These are phyloP conservation scores for Linaria vulgaris DNA, from an alignment of 257 asterid species.

Conservation along the genomic window DNA sequence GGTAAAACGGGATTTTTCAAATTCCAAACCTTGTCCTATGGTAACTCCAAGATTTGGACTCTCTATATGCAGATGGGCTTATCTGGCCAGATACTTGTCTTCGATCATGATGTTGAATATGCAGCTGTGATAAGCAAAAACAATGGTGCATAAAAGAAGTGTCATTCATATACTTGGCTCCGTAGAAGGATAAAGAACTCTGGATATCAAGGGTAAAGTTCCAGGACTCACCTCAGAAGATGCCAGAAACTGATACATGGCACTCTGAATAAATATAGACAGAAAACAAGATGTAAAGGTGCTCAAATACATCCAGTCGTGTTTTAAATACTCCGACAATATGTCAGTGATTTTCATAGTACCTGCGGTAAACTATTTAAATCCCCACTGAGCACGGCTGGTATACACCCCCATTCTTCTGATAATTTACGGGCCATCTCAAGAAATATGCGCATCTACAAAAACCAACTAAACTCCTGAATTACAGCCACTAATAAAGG, in stretches of 20 bases:
- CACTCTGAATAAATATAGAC: slow-evolving; percentile 60
- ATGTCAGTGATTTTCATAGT: slow-evolving; percentile 17
- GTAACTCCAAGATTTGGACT: slow-evolving; percentile 25
- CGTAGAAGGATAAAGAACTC: slow-evolving; percentile 14
- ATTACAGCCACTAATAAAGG: not conserved
- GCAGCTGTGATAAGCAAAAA: slow-evolving; percentile 47
- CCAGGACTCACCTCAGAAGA: slow-evolving; percentile 62
- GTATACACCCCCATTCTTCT: slow-evolving; percentile 76
- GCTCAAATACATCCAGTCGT: not conserved
- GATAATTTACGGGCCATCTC: slow-evolving; percentile 76
- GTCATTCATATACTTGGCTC: slow-evolving; percentile 4
- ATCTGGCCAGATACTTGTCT: slow-evolving; percentile 70
- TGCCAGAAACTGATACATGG: slow-evolving; percentile 71
- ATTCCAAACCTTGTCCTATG: slow-evolving; percentile 41
- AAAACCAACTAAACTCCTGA: slow-evolving; percentile 27
- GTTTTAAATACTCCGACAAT: not conserved
- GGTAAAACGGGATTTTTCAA: slow-evolving; percentile 10
- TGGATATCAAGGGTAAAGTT: slow-evolving; percentile 17
- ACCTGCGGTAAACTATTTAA: slow-evolving; percentile 80
- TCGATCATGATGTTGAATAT: slow-evolving; percentile 63
- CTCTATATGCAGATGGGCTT: slow-evolving; percentile 30
- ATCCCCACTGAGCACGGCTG: slow-evolving; percentile 73
- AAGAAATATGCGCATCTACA: slow-evolving; percentile 71
- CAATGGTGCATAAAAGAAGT: slow-evolving; percentile 14
- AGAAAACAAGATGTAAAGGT: slow-evolving; percentile 27